Evolutionary conservation across 345 rosid genomes (phyloP).

Genomic region (Salix arbutifolia): DNA sequence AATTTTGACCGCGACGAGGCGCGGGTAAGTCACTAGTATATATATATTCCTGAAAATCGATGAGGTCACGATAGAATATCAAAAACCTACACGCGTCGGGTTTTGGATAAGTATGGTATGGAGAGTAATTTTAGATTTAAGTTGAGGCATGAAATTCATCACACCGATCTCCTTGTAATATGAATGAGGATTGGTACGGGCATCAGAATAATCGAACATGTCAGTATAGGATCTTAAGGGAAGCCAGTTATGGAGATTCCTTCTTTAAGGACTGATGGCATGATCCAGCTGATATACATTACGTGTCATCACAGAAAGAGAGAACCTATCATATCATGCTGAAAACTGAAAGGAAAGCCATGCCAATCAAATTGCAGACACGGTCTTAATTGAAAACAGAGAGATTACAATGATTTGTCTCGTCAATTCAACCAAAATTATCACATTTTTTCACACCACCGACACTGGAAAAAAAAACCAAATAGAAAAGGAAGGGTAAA

Average conservation of each 20-base stretch:
- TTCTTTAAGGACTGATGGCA: background rate
- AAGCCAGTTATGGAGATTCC: background rate
- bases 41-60: no score
- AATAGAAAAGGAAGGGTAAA: constrained; percentile 1
- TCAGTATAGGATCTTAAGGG: background rate
- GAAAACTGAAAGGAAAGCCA: background rate
- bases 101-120: no score
- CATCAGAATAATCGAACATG: background rate
- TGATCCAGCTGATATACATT: background rate
- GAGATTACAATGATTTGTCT: background rate
- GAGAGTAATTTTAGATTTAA: no score
- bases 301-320: background rate
- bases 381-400: background rate
- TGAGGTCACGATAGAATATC: no score
- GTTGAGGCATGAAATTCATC: no score
- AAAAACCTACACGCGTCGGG: no score
- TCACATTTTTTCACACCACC: constrained; percentile 13
- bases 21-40: no score
- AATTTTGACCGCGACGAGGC: no score
- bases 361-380: background rate
- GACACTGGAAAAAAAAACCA: background rate
- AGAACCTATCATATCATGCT: background rate
- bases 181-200: background rate
- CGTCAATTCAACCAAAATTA: constrained; percentile 19
- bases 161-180: background rate